Conservation (phyloP, 805 yeast genomes). For the Saturnispora serradocipensis region DNA sequence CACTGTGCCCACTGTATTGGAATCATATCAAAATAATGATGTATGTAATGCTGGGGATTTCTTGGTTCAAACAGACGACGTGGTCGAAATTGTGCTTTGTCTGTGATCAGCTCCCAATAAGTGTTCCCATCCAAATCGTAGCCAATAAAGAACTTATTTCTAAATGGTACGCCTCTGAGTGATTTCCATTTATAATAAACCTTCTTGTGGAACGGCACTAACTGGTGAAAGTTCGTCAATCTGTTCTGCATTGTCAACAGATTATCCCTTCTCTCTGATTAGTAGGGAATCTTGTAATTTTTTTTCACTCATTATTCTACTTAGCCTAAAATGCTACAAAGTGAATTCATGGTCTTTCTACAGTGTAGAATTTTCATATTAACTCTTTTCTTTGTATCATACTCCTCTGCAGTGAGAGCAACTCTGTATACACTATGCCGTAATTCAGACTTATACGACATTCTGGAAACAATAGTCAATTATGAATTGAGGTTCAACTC, state of each 20-base stretch:
- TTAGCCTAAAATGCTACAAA: background rate
- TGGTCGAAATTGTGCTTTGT: conserved; percentile 32
- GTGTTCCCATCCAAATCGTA: conserved; percentile 80
- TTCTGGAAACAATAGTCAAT: conserved; percentile 50
- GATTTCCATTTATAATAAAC: conserved; percentile 50
- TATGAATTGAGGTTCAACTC: conserved; percentile 61
- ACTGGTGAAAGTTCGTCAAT: conserved; percentile 27
- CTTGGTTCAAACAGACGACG: conserved; percentile 58
- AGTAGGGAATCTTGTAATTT: background rate
- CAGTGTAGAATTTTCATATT: background rate
- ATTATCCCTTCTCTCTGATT: background rate
- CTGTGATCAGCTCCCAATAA: conserved; percentile 70
- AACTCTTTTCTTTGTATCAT: background rate
- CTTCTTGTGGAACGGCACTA: conserved; percentile 43
- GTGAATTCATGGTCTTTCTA: background rate
- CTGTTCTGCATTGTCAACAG: conserved; percentile 18
- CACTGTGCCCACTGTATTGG: conserved; percentile 78
- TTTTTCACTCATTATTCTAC: background rate
- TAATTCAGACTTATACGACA: conserved; percentile 49
- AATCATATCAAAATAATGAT: conserved; percentile 49
- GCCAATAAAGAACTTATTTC: conserved; percentile 60
- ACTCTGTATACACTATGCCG: conserved; percentile 64
- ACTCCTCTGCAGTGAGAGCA: conserved; percentile 33
- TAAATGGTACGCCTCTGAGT: conserved; percentile 55
- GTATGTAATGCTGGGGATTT: conserved; percentile 37